These are phyloP conservation scores for Tricholoma furcatifolium DNA, from an alignment of 768 basidiomycete genomes.

Conservation along the genomic window DNA sequence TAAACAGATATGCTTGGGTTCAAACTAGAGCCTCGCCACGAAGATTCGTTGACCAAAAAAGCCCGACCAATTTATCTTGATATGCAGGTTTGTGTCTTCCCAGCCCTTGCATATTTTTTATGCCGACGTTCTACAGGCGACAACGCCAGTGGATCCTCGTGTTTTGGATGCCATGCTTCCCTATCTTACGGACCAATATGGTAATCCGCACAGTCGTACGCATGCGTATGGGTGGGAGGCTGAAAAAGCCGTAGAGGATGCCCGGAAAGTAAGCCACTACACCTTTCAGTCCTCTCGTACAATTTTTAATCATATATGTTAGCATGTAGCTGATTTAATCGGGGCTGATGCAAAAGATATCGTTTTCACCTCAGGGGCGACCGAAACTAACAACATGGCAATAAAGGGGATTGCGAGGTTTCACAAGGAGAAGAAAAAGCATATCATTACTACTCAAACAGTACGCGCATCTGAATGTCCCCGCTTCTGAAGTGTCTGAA, in stretches of 20 bases:
- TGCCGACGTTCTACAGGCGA: constrained; percentile 58
- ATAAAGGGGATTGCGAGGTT: constrained; percentile 97
- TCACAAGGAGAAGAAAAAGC: constrained; percentile 88
- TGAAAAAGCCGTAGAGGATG: constrained; percentile 90
- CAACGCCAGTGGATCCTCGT: constrained; percentile 95
- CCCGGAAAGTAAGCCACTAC: constrained; percentile 69
- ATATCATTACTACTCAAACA: constrained; percentile 94
- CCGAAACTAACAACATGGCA: constrained; percentile 96
- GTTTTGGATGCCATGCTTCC: constrained; percentile 98
- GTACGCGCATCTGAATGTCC: constrained; percentile 44
- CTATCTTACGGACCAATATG: constrained; percentile 91
- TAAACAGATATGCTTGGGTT: constrained; percentile 84
- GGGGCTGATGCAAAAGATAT: constrained; percentile 96
- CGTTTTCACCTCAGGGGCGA: constrained; percentile 96
- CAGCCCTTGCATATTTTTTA: constrained; percentile 5
- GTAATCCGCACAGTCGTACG: constrained; percentile 97
- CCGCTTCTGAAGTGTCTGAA: not conserved
- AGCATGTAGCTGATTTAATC: constrained; percentile 91
- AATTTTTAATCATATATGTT: too few species aligned
- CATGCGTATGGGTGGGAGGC: constrained; percentile 99
- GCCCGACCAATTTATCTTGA: constrained; percentile 94
- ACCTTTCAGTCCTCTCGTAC: too few species aligned
- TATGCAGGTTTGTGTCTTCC: constrained; percentile 70
- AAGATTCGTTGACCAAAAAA: constrained; percentile 56
- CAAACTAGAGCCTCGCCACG: constrained; percentile 67